Conservation (phyloP, 1,284 basidiomycete genomes). For the Phlebopus sp. region DNA sequence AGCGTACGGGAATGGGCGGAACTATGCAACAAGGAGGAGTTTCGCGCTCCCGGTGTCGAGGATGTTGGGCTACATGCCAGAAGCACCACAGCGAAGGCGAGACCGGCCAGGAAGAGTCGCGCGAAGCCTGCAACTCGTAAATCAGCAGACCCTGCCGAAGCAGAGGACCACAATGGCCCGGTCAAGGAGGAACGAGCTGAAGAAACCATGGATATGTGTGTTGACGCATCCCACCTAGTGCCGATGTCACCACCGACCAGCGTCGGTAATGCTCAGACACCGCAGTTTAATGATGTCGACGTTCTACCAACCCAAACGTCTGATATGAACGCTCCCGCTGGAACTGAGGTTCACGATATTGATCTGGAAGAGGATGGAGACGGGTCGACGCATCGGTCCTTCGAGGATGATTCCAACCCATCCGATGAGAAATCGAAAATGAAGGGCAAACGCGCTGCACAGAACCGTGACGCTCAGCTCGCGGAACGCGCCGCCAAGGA, state of each 20-base stretch:
- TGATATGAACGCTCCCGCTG: slow-evolving; percentile 1
- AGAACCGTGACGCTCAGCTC: slow-evolving; percentile 50
- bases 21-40: slow-evolving; percentile 70
- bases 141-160: slow-evolving; percentile 24
- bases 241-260: slow-evolving; percentile 32
- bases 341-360: slow-evolving; percentile 10
- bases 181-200: slow-evolving; percentile 34
- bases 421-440: slow-evolving; percentile 37
- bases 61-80: slow-evolving; percentile 61
- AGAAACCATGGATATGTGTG: slow-evolving; percentile 16
- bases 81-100: slow-evolving; percentile 34
- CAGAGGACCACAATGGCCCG: slow-evolving; percentile 16
- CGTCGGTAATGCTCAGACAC: slow-evolving; percentile 19
- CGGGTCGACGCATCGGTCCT: not conserved
- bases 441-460: slow-evolving; percentile 43
- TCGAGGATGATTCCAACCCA: slow-evolving; percentile 12
- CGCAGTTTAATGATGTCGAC: slow-evolving; percentile 14
- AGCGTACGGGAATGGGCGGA: slow-evolving; percentile 86
- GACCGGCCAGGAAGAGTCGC: slow-evolving; percentile 14
- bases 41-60: slow-evolving; percentile 64
- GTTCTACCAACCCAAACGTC: not conserved
- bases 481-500: slow-evolving; percentile 57
- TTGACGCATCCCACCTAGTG: slow-evolving; percentile 2
- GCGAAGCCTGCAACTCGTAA: slow-evolving; percentile 16
- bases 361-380: slow-evolving; percentile 17